A percentile compares a stretch with the other conserved stretches of the same genome.
Conservation (phyloP, 225 moss, liverwort and hornwort genomes). For the Physcomitrium patens region DNA sequence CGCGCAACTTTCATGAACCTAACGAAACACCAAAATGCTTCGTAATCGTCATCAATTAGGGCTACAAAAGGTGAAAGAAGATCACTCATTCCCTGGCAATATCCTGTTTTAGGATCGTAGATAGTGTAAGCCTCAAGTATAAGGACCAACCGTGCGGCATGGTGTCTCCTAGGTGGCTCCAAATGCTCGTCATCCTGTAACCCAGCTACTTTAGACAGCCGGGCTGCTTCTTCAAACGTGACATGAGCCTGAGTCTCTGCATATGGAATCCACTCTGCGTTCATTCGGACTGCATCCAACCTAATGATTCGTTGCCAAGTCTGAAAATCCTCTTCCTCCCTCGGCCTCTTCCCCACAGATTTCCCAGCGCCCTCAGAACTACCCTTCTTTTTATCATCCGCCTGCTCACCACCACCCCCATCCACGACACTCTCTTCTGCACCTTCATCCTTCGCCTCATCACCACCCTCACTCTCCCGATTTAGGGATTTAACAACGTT, state of each 20-base stretch:
- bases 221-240: conserved; percentile 76
- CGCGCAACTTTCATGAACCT: conserved; percentile 92
- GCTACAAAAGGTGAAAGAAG: conserved; percentile 95
- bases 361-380: not conserved
- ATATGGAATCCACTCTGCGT: conserved; percentile 98
- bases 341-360: conserved; percentile 31
- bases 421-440: not conserved
- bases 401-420: not conserved
- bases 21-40: conserved; percentile 97
- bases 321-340: conserved; percentile 79
- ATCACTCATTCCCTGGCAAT: conserved; percentile 99
- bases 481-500: conserved; percentile 45
- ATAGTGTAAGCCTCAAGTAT: conserved; percentile 91
- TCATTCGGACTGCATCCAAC: conserved; percentile 96
- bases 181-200: conserved; percentile 87
- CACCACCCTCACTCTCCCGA: no score
- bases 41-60: conserved; percentile 78
- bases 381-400: conserved; percentile 3
- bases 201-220: conserved; percentile 68
- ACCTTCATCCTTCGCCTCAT: no score
- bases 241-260: conserved; percentile 84
- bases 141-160: conserved; percentile 88
- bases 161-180: conserved; percentile 82
- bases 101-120: conserved; percentile 86
- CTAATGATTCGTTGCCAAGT: conserved; percentile 94